Evolutionary conservation across 176 grass and related monocot genomes (phyloP).

Genomic region (Chrysopogon serrulatus): DNA sequence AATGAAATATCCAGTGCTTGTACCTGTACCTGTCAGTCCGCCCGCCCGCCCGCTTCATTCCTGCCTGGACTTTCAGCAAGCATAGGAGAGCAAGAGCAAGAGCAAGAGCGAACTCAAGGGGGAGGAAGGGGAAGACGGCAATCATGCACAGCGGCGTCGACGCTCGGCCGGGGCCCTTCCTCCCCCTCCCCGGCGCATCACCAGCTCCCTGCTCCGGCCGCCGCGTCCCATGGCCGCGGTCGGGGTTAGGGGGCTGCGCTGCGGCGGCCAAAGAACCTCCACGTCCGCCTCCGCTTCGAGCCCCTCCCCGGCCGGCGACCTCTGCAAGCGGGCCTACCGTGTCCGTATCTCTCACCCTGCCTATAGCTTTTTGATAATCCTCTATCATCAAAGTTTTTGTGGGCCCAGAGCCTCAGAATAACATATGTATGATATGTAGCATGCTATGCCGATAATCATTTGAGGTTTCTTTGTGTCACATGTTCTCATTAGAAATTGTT

Average conservation of each 20-base stretch:
- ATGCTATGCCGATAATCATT: not conserved
- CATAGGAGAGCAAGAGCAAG: not conserved
- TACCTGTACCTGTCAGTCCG: not conserved
- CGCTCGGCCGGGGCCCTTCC: not conserved
- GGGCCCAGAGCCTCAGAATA: not conserved
- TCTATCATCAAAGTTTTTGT: not conserved
- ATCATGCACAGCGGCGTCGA: slow-evolving; percentile 16
- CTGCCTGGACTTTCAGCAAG: not conserved
- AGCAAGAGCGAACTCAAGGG: not conserved
- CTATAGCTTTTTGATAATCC: not conserved
- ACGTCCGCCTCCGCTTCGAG: slow-evolving; percentile 41
- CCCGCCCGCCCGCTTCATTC: not conserved
- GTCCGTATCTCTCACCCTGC: slow-evolving; percentile 21
- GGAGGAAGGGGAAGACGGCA: not conserved
- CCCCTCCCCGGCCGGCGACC: slow-evolving; percentile 33
- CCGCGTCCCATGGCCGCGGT: slow-evolving; percentile 5
- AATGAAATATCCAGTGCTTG: not conserved
- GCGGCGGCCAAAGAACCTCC: slow-evolving; percentile 28
- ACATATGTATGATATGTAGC: not conserved
- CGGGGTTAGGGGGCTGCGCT: slow-evolving; percentile 21
- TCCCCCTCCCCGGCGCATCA: not conserved
- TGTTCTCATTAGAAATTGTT: not conserved
- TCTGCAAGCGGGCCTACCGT: slow-evolving; percentile 36
- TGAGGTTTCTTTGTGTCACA: not conserved
- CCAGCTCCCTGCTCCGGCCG: not conserved